A percentile compares a stretch with the other conserved stretches of the same genome.
Evolutionary conservation across 2,329 filamentous ascomycete genomes (phyloP).

Genomic region (Microsporum ferrugineum): DNA sequence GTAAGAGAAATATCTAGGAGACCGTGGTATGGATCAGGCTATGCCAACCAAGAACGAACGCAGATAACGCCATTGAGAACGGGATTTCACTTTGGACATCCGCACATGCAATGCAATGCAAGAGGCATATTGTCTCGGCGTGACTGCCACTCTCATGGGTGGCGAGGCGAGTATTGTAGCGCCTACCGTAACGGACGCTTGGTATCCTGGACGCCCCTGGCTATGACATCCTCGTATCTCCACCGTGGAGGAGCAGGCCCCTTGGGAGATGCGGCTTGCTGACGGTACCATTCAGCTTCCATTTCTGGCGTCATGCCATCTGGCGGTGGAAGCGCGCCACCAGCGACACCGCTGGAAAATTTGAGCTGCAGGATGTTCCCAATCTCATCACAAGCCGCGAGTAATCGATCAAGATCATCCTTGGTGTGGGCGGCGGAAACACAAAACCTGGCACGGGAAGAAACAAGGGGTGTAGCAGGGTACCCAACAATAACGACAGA

Average conservation of each 20-base stretch:
- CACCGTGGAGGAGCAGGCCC: constrained; percentile 59
- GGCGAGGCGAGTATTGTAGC: background rate
- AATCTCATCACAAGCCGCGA: constrained; percentile 83
- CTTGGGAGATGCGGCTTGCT: constrained; percentile 43
- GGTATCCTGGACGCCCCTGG: constrained; percentile 61
- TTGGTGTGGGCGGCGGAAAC: constrained; percentile 95
- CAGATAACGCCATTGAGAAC: background rate
- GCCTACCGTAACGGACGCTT: constrained; percentile 57
- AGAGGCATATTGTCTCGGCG: background rate
- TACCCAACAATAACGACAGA: constrained; percentile 96
- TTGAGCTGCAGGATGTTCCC: constrained; percentile 88
- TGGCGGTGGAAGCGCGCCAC: constrained; percentile 66
- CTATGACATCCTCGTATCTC: constrained; percentile 63
- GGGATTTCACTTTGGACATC: background rate
- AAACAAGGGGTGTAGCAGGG: constrained; percentile 88
- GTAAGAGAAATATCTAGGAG: background rate
- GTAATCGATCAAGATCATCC: constrained; percentile 83
- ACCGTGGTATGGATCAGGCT: background rate
- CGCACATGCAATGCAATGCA: constrained; percentile 1
- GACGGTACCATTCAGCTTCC: constrained; percentile 53
- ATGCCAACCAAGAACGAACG: background rate
- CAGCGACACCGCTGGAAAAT: constrained; percentile 91
- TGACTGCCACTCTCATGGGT: background rate
- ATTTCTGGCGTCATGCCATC: constrained; percentile 60
- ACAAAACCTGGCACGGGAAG: constrained; percentile 89